Evolutionary conservation across 1,284 basidiomycete genomes (phyloP).

Genomic region (Filobasidium uniguttulatum): DNA sequence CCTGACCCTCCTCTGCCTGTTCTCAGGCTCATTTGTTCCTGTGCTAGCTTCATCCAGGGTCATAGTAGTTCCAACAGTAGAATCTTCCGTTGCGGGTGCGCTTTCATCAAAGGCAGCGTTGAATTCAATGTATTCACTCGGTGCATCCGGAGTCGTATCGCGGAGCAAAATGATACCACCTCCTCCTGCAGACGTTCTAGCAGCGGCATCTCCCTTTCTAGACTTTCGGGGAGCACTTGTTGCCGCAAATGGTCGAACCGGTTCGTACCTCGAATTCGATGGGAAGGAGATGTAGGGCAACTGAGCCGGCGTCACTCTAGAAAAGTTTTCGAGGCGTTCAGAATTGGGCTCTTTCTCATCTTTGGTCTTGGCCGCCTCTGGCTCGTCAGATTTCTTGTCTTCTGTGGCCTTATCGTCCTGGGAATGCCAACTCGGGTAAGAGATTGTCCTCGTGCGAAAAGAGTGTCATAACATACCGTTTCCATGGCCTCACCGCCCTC

Average conservation of each 20-base stretch:
- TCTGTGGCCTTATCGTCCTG: slow-evolving; percentile 17
- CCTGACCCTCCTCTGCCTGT: slow-evolving; percentile 19
- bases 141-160: slow-evolving; percentile 53
- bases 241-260: slow-evolving; percentile 52
- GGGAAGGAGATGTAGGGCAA: slow-evolving; percentile 74
- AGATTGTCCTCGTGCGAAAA: slow-evolving; percentile 10
- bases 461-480: slow-evolving; percentile 45
- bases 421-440: too few relatives aligned
- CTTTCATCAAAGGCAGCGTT: slow-evolving; percentile 38
- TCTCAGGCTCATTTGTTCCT: too few relatives aligned
- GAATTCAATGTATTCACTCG: slow-evolving; percentile 58
- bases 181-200: slow-evolving; percentile 56
- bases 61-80: slow-evolving; percentile 20
- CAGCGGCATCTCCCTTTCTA: slow-evolving; percentile 6
- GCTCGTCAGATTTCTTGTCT: slow-evolving; percentile 10
- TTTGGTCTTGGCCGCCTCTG: slow-evolving; percentile 16
- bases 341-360: slow-evolving; percentile 49
- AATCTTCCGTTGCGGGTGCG: slow-evolving; percentile 19
- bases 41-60: slow-evolving; percentile 27
- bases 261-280: slow-evolving; percentile 62
- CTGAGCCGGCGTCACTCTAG: slow-evolving; percentile 84
- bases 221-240: slow-evolving; percentile 10
- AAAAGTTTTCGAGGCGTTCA: slow-evolving; percentile 73
- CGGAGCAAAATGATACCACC: slow-evolving; percentile 69
- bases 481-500: slow-evolving; percentile 67